Evolutionary conservation across 1,139 yeast species (phyloP).

Genomic region (Yamadazyma triangularis): DNA sequence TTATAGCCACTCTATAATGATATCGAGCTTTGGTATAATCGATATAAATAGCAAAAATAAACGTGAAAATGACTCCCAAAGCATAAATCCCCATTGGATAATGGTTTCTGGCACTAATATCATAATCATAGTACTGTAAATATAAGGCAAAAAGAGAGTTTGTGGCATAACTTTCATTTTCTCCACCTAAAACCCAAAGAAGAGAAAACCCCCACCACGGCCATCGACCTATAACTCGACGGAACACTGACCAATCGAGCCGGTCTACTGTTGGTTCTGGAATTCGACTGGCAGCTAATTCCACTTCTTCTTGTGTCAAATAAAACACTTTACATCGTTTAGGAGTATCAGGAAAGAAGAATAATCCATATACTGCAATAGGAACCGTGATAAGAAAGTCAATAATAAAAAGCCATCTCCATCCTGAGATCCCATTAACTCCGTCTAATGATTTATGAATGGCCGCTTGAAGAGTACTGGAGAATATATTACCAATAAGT

Average conservation of each 20-base stretch:
- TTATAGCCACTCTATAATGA: constrained; percentile 47
- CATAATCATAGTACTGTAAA: constrained; percentile 39
- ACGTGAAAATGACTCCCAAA: constrained; percentile 47
- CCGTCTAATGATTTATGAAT: constrained; percentile 29
- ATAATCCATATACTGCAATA: constrained; percentile 48
- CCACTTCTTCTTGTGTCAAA: constrained; percentile 31
- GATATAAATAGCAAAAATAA: constrained; percentile 43
- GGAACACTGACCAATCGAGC: constrained; percentile 40
- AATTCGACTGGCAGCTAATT: constrained; percentile 21
- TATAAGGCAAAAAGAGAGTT: constrained; percentile 52
- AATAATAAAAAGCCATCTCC: constrained; percentile 39
- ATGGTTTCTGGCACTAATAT: constrained; percentile 46
- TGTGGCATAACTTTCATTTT: constrained; percentile 50
- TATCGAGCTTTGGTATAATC: constrained; percentile 45
- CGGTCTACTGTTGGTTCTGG: constrained; percentile 24
- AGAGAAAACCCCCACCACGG: constrained; percentile 55
- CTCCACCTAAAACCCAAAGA: constrained; percentile 57
- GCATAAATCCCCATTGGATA: constrained; percentile 57
- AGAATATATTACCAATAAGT: constrained; percentile 46
- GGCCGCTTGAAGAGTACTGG: constrained; percentile 32
- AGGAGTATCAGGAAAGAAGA: constrained; percentile 59
- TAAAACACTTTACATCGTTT: constrained; percentile 35
- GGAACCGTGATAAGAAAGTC: constrained; percentile 39
- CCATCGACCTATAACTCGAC: constrained; percentile 51
- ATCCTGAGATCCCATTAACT: constrained; percentile 27